These are phyloP conservation scores for Amylocarpus encephaloides DNA, from an alignment of 2,329 filamentous ascomycete genomes.

Conservation along the genomic window DNA sequence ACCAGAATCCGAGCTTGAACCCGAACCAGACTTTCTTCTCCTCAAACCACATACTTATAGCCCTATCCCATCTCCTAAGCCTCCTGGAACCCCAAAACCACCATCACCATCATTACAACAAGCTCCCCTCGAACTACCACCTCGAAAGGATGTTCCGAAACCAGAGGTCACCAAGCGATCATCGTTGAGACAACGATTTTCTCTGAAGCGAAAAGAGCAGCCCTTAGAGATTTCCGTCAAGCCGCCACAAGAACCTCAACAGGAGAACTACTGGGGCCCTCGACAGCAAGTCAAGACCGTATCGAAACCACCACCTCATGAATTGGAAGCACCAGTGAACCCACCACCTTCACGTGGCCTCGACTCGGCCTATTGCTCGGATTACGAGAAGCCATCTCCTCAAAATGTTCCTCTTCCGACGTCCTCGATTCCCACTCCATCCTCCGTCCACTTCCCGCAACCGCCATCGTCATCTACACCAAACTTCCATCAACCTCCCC, in stretches of 20 bases:
- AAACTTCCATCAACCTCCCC: slow-evolving; percentile 5
- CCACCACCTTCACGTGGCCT: slow-evolving; percentile 27
- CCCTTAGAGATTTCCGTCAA: slow-evolving; percentile 14
- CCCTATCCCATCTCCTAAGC: slow-evolving; percentile 22
- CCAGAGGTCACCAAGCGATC: slow-evolving; percentile 21
- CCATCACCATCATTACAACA: slow-evolving; percentile 4
- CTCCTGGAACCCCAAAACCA: slow-evolving; percentile 9
- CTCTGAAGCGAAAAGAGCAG: slow-evolving; percentile 24
- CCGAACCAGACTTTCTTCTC: slow-evolving; percentile 15
- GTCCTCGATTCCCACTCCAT: background rate
- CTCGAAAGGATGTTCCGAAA: slow-evolving; percentile 1
- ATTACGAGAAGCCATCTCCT: slow-evolving; percentile 26
- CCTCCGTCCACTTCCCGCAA: slow-evolving; percentile 4
- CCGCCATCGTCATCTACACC: slow-evolving; percentile 8
- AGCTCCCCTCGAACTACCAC: slow-evolving; percentile 7
- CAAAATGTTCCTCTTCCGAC: slow-evolving; percentile 1
- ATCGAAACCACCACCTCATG: slow-evolving; percentile 4
- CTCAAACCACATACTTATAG: slow-evolving; percentile 30
- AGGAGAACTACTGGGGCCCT: slow-evolving; percentile 17
- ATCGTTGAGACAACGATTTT: slow-evolving; percentile 28
- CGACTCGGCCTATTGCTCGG: slow-evolving; percentile 31
- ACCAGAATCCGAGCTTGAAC: slow-evolving; percentile 14
- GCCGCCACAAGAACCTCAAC: slow-evolving; percentile 5
- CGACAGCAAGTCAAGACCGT: slow-evolving; percentile 13
- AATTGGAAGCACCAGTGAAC: slow-evolving; percentile 12